Conservation (phyloP, 495 filamentous ascomycete genomes). For the Thermochaetoides thermophila region DNA sequence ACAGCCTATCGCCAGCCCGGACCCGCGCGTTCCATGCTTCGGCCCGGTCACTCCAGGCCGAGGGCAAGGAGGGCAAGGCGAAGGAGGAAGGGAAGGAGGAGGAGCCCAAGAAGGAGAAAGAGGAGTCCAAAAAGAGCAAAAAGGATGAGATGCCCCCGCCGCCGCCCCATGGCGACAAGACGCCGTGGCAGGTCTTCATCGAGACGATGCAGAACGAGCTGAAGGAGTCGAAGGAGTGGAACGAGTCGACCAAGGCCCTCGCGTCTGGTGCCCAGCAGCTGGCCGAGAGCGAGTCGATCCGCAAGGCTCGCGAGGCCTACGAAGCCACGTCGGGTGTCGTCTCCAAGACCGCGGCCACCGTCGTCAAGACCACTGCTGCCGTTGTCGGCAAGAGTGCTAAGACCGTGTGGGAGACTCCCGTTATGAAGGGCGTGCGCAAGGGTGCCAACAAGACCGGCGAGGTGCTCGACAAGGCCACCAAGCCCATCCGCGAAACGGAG, state of each 20-base stretch:
- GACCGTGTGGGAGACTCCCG: conserved; percentile 93
- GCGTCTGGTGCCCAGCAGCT: conserved; percentile 79
- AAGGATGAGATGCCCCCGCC: conserved; percentile 73
- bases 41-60: conserved; percentile 18
- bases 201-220: conserved; percentile 88
- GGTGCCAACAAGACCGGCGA: conserved; percentile 73
- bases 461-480: conserved; percentile 80
- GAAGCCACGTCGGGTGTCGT: conserved; percentile 64
- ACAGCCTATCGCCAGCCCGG: conserved; percentile 17
- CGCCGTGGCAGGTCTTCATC: conserved; percentile 95
- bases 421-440: conserved; percentile 82
- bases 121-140: conserved; percentile 32
- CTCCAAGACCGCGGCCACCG: conserved; percentile 55
- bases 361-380: conserved; percentile 69
- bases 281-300: conserved; percentile 85
- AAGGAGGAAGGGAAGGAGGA: conserved; percentile 30
- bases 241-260: conserved; percentile 90
- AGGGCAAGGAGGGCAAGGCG: conserved; percentile 24
- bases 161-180: conserved; percentile 92
- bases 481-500: conserved; percentile 84
- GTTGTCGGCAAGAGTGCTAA: conserved; percentile 77
- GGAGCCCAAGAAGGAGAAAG: conserved; percentile 33
- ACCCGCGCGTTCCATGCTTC: conserved; percentile 30
- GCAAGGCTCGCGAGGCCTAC: conserved; percentile 73
- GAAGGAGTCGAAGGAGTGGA: conserved; percentile 97